These are phyloP conservation scores for Pterocarpus macrocarpus DNA, from an alignment of 306 rosid species.

Conservation along the genomic window DNA sequence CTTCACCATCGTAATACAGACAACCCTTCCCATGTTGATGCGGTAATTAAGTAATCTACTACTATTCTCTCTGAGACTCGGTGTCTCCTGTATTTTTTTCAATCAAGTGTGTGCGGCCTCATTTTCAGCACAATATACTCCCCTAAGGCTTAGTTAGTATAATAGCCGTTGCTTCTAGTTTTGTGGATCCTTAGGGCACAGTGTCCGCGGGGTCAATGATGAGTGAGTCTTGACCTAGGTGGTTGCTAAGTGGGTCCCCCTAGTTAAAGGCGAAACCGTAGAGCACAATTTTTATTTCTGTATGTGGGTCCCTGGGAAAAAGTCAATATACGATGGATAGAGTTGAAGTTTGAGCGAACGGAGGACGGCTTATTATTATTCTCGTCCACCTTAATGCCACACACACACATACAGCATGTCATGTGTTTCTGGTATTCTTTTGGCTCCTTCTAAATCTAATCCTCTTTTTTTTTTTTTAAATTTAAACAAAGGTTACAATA, in stretches of 20 bases:
- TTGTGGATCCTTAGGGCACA: constrained; percentile 19
- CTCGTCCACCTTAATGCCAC: neutral
- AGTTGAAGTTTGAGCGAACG: neutral
- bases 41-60: constrained; percentile 55
- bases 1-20: constrained; percentile 64
- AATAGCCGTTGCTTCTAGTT: no score
- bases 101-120: no score
- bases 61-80: neutral
- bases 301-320: constrained; percentile 63
- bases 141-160: neutral
- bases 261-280: constrained; percentile 45
- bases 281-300: neutral
- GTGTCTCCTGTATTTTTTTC: no score
- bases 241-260: constrained; percentile 38
- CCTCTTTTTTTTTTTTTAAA: no score
- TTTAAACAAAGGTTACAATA: neutral
- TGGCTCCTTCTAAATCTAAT: neutral
- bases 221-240: constrained; percentile 63
- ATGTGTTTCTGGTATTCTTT: neutral
- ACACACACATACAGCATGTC: constrained; percentile 4
- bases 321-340: constrained; percentile 56
- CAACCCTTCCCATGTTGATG: constrained; percentile 61
- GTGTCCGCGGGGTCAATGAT: neutral
- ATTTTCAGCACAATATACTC: no score
- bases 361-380: neutral